Base-by-base conservation (phyloP, 2,329 filamentous ascomycete species). In the Hymenoscyphus albidus region DNA sequence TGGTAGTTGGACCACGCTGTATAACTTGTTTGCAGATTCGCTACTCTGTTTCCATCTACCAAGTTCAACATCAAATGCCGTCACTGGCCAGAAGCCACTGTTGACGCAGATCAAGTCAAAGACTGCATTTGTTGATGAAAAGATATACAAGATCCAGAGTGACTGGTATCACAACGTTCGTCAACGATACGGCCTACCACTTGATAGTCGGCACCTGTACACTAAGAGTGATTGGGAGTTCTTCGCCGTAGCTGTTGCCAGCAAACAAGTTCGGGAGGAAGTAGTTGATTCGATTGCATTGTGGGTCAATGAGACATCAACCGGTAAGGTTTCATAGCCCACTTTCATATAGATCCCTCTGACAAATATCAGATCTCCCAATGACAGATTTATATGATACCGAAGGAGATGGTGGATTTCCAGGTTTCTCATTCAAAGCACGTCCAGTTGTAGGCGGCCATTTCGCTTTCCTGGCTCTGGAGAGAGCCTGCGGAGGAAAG, bases 181-280 rank as follows among this genome's bases (percentile, higher is more conserved):
- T 69, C 91, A 96, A 75, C 87, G 85, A 71, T 96, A 94, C 76
- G 92, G 92, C 0, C 79, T 96, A 3, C 92, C 92, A 0, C 83
- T 96, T 7, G 92, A 96, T 77, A 90, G 85, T 70, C 85, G 92
- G 55, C 91, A 95, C 76, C 77, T 94, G 2, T 95, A 95, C 76
- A 89, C 91, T 40, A 96, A 96, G 78, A 92, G 89, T 38, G 92
- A 96, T 77, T 96, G 92, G 92, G 89, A 95, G 71, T 93, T 96
- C 75, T 93, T 95, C 76, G 90, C 91, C 0, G 92, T 92, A 58
- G 90, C 92, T 1, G 89, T 96, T 5, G 85, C 91, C 3, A 87
- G 86, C 70, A 84, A 85, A 74, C 78, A 82, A 64, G 89, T 90
- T 1, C 83, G 92, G 62, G 81, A 83, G 2, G 85, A 90, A 74